Percentiles rank a stretch among this genome's conserved stretches.
Conservation (phyloP, 805 yeast species). For the Zygotorulaspora chibaensis region DNA sequence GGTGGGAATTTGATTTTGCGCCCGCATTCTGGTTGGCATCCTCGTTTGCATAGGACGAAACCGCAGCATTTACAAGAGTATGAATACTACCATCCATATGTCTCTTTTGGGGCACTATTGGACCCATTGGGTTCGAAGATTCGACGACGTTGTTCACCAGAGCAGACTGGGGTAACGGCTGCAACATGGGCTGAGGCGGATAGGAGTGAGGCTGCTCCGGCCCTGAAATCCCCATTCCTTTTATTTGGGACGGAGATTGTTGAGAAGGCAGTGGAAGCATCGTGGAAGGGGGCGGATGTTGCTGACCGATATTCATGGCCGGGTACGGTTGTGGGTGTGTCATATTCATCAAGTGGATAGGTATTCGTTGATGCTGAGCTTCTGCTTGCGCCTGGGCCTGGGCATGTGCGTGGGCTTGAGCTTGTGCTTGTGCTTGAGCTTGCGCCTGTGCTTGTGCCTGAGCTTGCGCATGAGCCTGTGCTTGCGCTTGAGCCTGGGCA, state of each 20-base stretch:
- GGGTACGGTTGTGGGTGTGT: conserved; percentile 5
- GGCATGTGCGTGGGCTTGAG: conserved; percentile 19
- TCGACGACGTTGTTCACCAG: conserved; percentile 1
- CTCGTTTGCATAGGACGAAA: conserved; percentile 5
- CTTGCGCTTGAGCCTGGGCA: conserved; percentile 20
- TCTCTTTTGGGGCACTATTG: conserved; percentile 28
- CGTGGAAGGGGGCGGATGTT: conserved; percentile 7
- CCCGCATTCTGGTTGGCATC: background rate
- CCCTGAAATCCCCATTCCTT: conserved; percentile 1
- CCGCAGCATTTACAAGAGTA: conserved; percentile 31
- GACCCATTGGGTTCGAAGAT: conserved; percentile 7
- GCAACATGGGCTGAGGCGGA: conserved; percentile 8
- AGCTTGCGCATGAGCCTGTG: conserved; percentile 34
- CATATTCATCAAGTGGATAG: conserved; percentile 1
- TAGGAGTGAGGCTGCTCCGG: conserved; percentile 3
- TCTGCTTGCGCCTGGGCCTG: conserved; percentile 27
- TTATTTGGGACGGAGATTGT: conserved; percentile 3
- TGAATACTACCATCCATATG: conserved; percentile 29
- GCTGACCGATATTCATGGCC: conserved; percentile 2
- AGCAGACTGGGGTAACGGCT: conserved; percentile 9
- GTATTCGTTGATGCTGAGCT: conserved; percentile 2
- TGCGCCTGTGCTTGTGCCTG: conserved; percentile 33
- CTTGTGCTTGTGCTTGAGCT: conserved; percentile 31
- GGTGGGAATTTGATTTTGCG: background rate
- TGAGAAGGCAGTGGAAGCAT: conserved; percentile 9